Evolutionary conservation across 768 basidiomycete genomes (phyloP).

Genomic region (Fibroporia radiculosa): DNA sequence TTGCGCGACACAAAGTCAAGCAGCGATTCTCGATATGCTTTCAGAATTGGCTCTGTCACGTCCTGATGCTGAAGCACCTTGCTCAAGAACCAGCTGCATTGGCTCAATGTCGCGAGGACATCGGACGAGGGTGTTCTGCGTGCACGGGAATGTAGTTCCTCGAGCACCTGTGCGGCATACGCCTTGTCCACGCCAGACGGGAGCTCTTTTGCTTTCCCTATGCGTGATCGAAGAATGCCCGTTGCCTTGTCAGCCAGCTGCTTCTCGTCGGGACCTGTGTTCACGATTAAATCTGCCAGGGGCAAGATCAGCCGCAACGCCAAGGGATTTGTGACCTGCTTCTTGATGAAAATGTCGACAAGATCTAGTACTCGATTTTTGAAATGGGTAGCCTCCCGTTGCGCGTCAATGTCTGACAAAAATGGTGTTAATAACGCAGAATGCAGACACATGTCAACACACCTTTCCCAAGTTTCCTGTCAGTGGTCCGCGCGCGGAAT

Average conservation of each 20-base stretch:
- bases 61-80: conserved; percentile 37
- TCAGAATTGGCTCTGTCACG: conserved; percentile 34
- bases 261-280: conserved; percentile 65
- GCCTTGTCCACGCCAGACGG: conserved; percentile 41
- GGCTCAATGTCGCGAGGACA: conserved; percentile 54
- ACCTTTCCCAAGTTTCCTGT: conserved; percentile 64
- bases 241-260: conserved; percentile 87
- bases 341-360: conserved; percentile 78
- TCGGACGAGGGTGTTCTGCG: conserved; percentile 57
- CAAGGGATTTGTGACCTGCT: conserved; percentile 67
- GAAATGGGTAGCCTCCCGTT: conserved; percentile 90
- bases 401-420: conserved; percentile 51
- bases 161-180: conserved; percentile 38
- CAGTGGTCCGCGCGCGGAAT: conserved; percentile 62
- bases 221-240: conserved; percentile 65
- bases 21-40: conserved; percentile 59
- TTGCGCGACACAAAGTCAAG: conserved; percentile 76
- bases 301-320: conserved; percentile 64
- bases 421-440: neutral
- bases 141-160: conserved; percentile 65
- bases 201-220: conserved; percentile 67
- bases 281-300: conserved; percentile 65
- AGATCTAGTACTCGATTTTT: conserved; percentile 94
- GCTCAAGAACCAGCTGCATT: conserved; percentile 64
- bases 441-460: conserved; percentile 11